Evolutionary conservation across 805 yeast species (phyloP).

Genomic region (Saccharomycopsis synnaedendra): DNA sequence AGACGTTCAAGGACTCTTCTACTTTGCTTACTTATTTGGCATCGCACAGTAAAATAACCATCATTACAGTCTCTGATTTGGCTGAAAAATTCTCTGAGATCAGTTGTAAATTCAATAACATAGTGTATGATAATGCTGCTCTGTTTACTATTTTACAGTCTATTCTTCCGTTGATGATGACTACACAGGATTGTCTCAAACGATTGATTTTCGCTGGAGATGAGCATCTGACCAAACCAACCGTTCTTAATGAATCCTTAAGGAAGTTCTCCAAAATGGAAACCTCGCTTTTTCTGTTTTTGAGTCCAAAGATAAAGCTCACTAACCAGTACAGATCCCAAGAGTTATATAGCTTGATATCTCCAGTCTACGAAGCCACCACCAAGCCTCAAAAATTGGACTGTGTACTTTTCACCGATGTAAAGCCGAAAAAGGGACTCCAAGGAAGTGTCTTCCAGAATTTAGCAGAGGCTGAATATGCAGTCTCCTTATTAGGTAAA

Average conservation of each 20-base stretch:
- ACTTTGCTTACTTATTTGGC: too few species aligned
- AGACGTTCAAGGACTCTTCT: too few species aligned
- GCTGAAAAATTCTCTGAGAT: slow-evolving; percentile 16
- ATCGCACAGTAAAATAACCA: too few species aligned
- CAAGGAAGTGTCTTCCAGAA: slow-evolving; percentile 23
- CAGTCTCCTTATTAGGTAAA: slow-evolving; percentile 25
- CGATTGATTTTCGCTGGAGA: slow-evolving; percentile 17
- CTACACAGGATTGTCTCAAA: neutral
- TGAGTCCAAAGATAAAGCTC: slow-evolving; percentile 21
- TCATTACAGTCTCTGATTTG: slow-evolving; percentile 12
- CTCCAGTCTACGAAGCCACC: neutral
- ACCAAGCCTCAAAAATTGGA: neutral
- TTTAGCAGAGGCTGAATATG: slow-evolving; percentile 34
- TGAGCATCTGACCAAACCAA: slow-evolving; percentile 19
- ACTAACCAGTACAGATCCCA: slow-evolving; percentile 18
- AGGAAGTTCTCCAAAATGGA: slow-evolving; percentile 17
- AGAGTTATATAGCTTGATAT: neutral
- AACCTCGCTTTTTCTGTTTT: slow-evolving; percentile 21
- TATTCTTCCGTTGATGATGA: slow-evolving; percentile 19
- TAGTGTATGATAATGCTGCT: slow-evolving; percentile 25
- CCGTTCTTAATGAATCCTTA: slow-evolving; percentile 16
- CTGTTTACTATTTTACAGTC: slow-evolving; percentile 23
- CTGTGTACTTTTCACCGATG: too few species aligned
- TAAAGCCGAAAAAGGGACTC: slow-evolving; percentile 28
- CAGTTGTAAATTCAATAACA: slow-evolving; percentile 21